phyloP scores from a whole-genome alignment of 1,139 yeast species.

The Nakaseomyces nivariensis region DNA sequence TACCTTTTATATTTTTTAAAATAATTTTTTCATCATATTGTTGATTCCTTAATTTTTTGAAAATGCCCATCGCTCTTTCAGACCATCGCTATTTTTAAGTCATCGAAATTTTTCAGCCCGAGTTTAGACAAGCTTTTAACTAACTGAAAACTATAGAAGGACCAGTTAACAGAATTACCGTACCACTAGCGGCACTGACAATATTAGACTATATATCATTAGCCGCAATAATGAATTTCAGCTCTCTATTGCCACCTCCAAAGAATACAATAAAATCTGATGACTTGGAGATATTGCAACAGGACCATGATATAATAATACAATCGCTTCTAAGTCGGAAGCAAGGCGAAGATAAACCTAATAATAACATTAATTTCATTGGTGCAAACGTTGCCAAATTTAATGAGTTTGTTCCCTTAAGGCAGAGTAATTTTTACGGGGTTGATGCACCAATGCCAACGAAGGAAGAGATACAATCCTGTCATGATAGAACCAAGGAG shows the following conservation, averaged over 20 bases:
- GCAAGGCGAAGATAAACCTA: neutral
- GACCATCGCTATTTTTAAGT: neutral
- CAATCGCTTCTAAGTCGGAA: neutral
- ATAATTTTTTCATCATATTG: neutral
- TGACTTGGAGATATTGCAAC: neutral
- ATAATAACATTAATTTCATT: neutral
- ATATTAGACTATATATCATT: too few relatives aligned
- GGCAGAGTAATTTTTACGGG: conserved; percentile 33
- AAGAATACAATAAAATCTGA: conserved; percentile 5
- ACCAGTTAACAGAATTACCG: too few relatives aligned
- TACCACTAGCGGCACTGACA: too few relatives aligned
- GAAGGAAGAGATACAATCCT: conserved; percentile 32
- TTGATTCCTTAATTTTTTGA: too few relatives aligned
- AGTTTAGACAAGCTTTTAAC: too few relatives aligned
- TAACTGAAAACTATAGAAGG: too few relatives aligned
- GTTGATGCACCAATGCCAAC: conserved; percentile 34
- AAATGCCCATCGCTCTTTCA: too few relatives aligned
- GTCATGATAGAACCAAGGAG: conserved; percentile 38
- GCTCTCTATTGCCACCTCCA: conserved; percentile 22
- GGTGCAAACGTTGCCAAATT: conserved; percentile 13
- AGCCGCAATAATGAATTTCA: conserved; percentile 12
- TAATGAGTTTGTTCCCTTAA: conserved; percentile 39
- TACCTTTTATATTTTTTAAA: neutral
- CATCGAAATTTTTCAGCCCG: neutral
- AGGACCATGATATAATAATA: conserved; percentile 1